These are phyloP conservation scores for Lactarius psammicola DNA, from an alignment of 768 basidiomycete genomes.

Conservation along the genomic window DNA sequence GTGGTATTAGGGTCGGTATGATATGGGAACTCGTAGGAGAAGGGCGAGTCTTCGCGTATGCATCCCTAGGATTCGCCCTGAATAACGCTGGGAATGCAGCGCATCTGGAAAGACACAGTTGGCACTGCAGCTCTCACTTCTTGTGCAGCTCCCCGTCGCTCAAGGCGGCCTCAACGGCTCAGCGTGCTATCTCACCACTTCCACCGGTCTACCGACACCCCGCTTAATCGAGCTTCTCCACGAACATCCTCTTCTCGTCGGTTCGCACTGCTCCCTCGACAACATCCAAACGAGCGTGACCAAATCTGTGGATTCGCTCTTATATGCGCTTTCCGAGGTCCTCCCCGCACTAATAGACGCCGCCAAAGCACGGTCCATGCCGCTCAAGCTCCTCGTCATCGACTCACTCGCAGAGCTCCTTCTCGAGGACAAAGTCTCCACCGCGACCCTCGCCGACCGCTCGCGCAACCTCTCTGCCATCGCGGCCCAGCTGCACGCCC, in stretches of 20 bases:
- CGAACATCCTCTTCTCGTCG: conserved; percentile 47
- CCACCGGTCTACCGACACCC: conserved; percentile 61
- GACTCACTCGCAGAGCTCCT: conserved; percentile 90
- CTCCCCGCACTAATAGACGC: conserved; percentile 53
- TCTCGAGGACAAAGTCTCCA: conserved; percentile 59
- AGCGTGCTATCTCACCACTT: conserved; percentile 76
- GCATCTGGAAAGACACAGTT: conserved; percentile 95
- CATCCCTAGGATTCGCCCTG: conserved; percentile 2
- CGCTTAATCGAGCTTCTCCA: conserved; percentile 67
- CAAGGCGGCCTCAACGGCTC: conserved; percentile 63
- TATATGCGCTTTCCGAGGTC: conserved; percentile 52
- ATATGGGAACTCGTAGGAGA: conserved; percentile 89
- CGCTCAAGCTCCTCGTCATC: conserved; percentile 77
- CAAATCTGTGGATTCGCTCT: conserved; percentile 52
- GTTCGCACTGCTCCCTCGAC: conserved; percentile 46
- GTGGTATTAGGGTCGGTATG: conserved; percentile 76
- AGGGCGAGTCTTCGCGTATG: conserved; percentile 52
- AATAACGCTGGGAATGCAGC: conserved; percentile 42
- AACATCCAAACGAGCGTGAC: conserved; percentile 62
- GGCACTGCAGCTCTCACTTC: conserved; percentile 77
- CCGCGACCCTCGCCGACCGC: conserved; percentile 66
- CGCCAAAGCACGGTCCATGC: conserved; percentile 41
- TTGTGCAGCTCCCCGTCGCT: conserved; percentile 64
- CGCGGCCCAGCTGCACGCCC: conserved; percentile 63
- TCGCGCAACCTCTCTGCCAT: conserved; percentile 67